A percentile compares a stretch with the other conserved stretches of the same genome.
phyloP scores from a whole-genome alignment of 208 protist genomes.

The Trypanosoma theileri region DNA sequence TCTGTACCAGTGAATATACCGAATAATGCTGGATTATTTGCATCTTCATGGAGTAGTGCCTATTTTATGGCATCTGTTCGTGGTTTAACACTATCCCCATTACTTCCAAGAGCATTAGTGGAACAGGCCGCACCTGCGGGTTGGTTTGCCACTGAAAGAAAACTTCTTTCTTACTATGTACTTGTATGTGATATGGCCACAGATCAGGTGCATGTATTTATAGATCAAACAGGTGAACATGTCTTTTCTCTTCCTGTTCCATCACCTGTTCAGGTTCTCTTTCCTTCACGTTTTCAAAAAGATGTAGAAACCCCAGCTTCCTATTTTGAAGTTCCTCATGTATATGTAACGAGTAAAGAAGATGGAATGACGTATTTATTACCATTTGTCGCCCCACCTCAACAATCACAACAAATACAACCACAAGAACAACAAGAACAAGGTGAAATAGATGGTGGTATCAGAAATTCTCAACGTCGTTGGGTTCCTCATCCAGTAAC shows the following conservation, averaged over 20 bases:
- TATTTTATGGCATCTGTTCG: slow-evolving; percentile 81
- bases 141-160: slow-evolving; percentile 37
- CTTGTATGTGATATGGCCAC: slow-evolving; percentile 75
- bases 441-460: slow-evolving; percentile 14
- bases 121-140: slow-evolving; percentile 58
- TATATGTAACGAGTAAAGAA: slow-evolving; percentile 91
- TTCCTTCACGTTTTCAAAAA: slow-evolving; percentile 55
- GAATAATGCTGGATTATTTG: slow-evolving; percentile 67
- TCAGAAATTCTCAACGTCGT: slow-evolving; percentile 19
- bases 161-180: slow-evolving; percentile 61
- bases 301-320: slow-evolving; percentile 4
- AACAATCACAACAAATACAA: background rate
- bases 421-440: no score
- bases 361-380: slow-evolving; percentile 80
- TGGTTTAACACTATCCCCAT: slow-evolving; percentile 75
- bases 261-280: slow-evolving; percentile 85
- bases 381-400: slow-evolving; percentile 40
- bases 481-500: slow-evolving; percentile 54
- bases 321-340: slow-evolving; percentile 61
- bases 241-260: slow-evolving; percentile 71
- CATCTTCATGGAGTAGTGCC: slow-evolving; percentile 64
- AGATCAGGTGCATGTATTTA: slow-evolving; percentile 79
- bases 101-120: slow-evolving; percentile 64
- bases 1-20: slow-evolving; percentile 27
- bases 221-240: slow-evolving; percentile 59